Conservation (phyloP, 169 alveolate genomes). For the Plasmodium yoelii region DNA sequence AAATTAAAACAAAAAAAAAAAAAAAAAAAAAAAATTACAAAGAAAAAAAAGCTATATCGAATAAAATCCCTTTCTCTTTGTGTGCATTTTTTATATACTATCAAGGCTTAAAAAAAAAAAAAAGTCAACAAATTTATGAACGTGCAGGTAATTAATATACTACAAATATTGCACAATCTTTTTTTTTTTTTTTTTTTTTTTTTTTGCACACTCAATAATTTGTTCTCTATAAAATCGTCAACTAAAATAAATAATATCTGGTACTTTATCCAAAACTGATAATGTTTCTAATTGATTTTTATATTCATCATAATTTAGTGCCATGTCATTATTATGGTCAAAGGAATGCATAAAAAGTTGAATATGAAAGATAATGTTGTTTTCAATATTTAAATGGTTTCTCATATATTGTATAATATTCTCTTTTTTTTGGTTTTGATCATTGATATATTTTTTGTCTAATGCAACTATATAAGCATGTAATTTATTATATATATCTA, state of each 20-base stretch:
- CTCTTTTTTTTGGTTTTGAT: neutral
- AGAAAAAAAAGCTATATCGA: no score
- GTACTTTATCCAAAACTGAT: constrained; percentile 23
- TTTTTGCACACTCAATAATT: no score
- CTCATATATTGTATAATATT: constrained; percentile 17
- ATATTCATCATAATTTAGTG: constrained; percentile 38
- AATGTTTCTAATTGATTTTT: constrained; percentile 24
- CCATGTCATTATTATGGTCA: constrained; percentile 32
- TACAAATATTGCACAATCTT: no score
- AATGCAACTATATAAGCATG: neutral
- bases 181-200: no score
- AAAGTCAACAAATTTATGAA: no score
- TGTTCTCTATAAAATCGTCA: neutral
- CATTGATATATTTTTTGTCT: neutral
- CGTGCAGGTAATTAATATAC: no score
- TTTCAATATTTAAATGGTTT: constrained; percentile 12
- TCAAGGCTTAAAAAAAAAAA: no score
- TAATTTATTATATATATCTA: neutral
- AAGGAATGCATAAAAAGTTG: constrained; percentile 17
- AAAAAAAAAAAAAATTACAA: no score
- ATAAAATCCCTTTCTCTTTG: no score
- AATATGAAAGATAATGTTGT: constrained; percentile 4
- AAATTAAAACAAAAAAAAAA: no score
- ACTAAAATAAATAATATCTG: constrained; percentile 15
- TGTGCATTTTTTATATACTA: no score